A percentile compares a stretch with the other conserved stretches of the same genome.
Evolutionary conservation across 176 grass and related monocot genomes (phyloP).

Genomic region (Alloteropsis semialata): DNA sequence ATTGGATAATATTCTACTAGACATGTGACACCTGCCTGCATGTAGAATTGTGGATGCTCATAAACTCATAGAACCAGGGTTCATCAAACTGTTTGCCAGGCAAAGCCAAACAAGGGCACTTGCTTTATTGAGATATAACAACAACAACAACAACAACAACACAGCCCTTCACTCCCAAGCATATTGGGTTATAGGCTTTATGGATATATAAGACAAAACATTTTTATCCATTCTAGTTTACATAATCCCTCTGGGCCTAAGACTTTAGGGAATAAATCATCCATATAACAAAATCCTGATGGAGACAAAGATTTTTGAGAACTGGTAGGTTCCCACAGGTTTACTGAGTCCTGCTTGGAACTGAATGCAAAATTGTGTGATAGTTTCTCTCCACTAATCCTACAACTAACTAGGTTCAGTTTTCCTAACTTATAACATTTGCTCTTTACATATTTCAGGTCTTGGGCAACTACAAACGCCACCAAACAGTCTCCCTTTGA

Average conservation of each 20-base stretch:
- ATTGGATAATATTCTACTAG: slow-evolving; percentile 14
- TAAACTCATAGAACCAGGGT: neutral
- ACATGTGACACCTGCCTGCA: neutral
- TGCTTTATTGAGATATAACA: too few species aligned
- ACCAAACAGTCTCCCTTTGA: slow-evolving; percentile 52
- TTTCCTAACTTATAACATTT: neutral
- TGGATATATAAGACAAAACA: neutral
- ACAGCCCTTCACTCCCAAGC: too few species aligned
- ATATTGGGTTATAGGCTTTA: too few species aligned
- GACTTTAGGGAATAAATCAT: too few species aligned
- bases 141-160: too few species aligned
- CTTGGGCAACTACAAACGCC: slow-evolving; percentile 45
- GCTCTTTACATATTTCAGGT: slow-evolving; percentile 32
- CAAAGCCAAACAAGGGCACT: neutral
- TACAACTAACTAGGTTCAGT: neutral
- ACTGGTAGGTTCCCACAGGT: neutral
- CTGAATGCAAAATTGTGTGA: neutral
- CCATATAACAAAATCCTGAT: neutral
- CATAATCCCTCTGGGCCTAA: too few species aligned
- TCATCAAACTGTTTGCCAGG: neutral
- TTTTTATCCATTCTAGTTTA: neutral
- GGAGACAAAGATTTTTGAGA: neutral
- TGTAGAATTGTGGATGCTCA: neutral
- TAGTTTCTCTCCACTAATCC: neutral
- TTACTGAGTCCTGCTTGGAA: neutral